Base-by-base conservation (phyloP, 352 stramenopile species). In the Hyaloperonospora arabidopsidis region DNA sequence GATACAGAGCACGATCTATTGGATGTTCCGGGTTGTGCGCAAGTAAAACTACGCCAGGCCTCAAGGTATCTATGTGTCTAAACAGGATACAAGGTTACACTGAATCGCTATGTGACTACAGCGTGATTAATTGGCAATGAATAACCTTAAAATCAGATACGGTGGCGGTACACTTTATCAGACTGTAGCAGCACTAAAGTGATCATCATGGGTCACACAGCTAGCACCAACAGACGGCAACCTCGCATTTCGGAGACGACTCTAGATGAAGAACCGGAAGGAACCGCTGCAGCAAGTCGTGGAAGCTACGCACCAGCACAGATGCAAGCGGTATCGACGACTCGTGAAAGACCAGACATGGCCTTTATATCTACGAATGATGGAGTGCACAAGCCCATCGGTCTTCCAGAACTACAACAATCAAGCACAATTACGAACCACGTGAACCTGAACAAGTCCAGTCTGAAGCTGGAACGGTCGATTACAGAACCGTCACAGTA, bases 291-390 rank as follows among this genome's bases (percentile, higher is more conserved):
- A 45, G 68, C 60, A 21, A 61, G 72, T 43, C 75, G 61, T 22
- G 60, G 63, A 22, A 66, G 78, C 54, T 92, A 91, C 76, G 90
- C 84, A 32, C 79, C 76, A 12, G 79, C 76, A 57, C 81, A 90
- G 54, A 76, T 93, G 57, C 81, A 93, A 63, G 81, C 84, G 25
- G 65, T 93, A 48, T 93, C 92, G 57, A 51, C 91, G 56, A 92
- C 71, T 52, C 76, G 74, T 44, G 78, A 80, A 1, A 71, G 84
- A 2, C 79, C 81, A 0, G 84, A 93, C 58, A 84, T 92, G 81
- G 84, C 72, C 10, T 93, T 93, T 65, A 86, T 93, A 67, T 84
- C 80, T 35, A 81, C 87, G 58, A 77, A 93, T 50, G 57, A 11
- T n/a, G 44, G 58, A 35, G 59, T 67, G 35, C 39, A 4, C 25